phyloP scores from a whole-genome alignment of 73 alveolate genomes.

The Paramecium sexaurelia region DNA sequence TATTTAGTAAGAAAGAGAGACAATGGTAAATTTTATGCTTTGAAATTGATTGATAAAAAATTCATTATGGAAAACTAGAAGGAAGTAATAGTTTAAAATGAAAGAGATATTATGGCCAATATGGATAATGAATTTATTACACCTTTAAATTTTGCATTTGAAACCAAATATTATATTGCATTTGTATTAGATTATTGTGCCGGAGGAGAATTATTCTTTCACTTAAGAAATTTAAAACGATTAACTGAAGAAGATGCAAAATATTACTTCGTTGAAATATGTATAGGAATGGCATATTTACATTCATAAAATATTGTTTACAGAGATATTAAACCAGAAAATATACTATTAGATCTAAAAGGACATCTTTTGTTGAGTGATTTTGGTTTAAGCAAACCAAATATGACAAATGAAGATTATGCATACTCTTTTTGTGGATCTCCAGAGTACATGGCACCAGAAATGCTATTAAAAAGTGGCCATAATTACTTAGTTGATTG shows the following conservation, averaged over 20 bases:
- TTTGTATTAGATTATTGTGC: slow-evolving; percentile 64
- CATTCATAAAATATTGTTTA: slow-evolving; percentile 65
- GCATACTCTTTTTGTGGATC: slow-evolving; percentile 79
- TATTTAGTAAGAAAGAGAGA: slow-evolving; percentile 77
- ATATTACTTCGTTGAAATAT: slow-evolving; percentile 72
- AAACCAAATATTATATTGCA: slow-evolving; percentile 59
- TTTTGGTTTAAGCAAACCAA: slow-evolving; percentile 71
- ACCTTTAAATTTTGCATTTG: slow-evolving; percentile 57
- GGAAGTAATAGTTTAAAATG: slow-evolving; percentile 53
- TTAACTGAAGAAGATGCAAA: slow-evolving; percentile 73
- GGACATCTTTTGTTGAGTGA: slow-evolving; percentile 75
- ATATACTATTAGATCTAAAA: slow-evolving; percentile 73
- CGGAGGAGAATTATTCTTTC: slow-evolving; percentile 73
- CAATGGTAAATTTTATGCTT: slow-evolving; percentile 82
- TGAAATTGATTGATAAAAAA: slow-evolving; percentile 71
- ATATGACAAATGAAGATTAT: slow-evolving; percentile 59
- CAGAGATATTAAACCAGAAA: slow-evolving; percentile 85
- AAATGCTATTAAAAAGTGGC: slow-evolving; percentile 71
- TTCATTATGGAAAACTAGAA: slow-evolving; percentile 64
- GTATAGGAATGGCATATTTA: slow-evolving; percentile 77
- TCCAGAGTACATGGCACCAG: slow-evolving; percentile 82
- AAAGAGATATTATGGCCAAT: slow-evolving; percentile 55
- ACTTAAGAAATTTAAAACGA: slow-evolving; percentile 73
- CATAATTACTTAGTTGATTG: slow-evolving; percentile 72
- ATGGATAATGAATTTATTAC: slow-evolving; percentile 44